Evolutionary conservation across 2,329 filamentous ascomycete species (phyloP).

Genomic region (Aureobasidium mangrovei): DNA sequence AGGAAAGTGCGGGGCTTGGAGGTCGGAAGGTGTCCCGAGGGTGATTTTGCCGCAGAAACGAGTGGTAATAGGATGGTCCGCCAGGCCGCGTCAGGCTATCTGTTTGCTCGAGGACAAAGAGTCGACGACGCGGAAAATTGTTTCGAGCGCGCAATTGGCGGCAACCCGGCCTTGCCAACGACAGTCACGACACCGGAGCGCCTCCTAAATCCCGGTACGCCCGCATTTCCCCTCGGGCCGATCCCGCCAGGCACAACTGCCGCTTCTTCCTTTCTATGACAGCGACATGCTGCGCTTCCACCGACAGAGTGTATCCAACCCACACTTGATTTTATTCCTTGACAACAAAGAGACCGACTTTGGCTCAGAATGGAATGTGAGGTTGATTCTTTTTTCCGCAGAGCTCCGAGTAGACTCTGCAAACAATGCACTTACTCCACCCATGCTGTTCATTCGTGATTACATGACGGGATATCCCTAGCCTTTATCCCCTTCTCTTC

Average conservation of each 20-base stretch:
- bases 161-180: background rate
- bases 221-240: slow-evolving; percentile 1
- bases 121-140: slow-evolving; percentile 4
- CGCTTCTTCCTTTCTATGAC: background rate
- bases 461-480: background rate
- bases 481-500: background rate
- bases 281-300: too few species aligned
- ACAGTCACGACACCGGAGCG: slow-evolving; percentile 2
- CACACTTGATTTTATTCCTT: background rate
- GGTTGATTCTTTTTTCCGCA: slow-evolving; percentile 1
- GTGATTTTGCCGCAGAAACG: background rate
- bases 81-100: background rate
- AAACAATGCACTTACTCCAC: slow-evolving; percentile 9
- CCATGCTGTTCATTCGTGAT: slow-evolving; percentile 1
- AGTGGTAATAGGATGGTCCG: background rate
- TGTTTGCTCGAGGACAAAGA: background rate
- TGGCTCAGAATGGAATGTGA: background rate
- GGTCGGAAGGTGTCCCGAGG: background rate
- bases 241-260: background rate
- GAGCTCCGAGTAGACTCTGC: background rate
- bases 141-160: background rate
- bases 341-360: background rate
- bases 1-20: slow-evolving; percentile 4
- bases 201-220: background rate
- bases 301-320: too few species aligned